Evolutionary conservation across 345 rosid species (phyloP), one percentile per base, ranked within the genome.

Genomic region (Eucalyptus sp.): DNA sequence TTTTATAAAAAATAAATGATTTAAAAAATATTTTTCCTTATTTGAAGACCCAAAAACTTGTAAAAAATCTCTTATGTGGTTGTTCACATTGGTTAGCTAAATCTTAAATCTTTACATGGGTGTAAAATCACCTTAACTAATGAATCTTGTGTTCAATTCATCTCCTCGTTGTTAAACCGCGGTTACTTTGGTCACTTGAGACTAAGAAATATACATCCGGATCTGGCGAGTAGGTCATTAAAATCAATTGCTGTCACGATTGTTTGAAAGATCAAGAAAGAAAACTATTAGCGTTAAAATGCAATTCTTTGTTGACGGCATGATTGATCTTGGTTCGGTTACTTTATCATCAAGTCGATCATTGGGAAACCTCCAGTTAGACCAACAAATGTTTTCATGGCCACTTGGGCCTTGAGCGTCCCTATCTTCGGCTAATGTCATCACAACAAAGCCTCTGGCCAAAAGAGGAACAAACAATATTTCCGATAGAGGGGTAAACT

Each of bases 1-100:
- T 64, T 64, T 64, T n/a, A 64, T 0, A 0, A 3, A 64, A 64
- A 64, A 64, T n/a, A 4, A 64, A 64, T n/a, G 0, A 29, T 62
- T 62, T 62, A 13, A 13, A 62, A 6, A 13, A 64, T 4, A 29
- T 6, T 27, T 18, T 62, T 29, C 3, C 7, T 60, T 60, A 60
- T 27, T n/a, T 64, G 17, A 64, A n/a, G 37, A 14, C 37, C 76
- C 4, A 15, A 64, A 31, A 64, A 16, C 76, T n/a, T 64, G 18
- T n/a, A n/a, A 64, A 8, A n/a, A 64, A n/a, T n/a, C 17, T 14
- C 37, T 64, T 64, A 27, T n/a, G 76, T 64, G 14, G n/a, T 25
- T 27, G n/a, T 60, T 60, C 66, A 60, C 66, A 60, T 60, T 27
- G 31, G n/a, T 60, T 27, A 60, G 66, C 66, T 25, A 60, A 60